Conservation (phyloP, 2,329 filamentous ascomycete species). For the Microcyclospora pomicola region DNA sequence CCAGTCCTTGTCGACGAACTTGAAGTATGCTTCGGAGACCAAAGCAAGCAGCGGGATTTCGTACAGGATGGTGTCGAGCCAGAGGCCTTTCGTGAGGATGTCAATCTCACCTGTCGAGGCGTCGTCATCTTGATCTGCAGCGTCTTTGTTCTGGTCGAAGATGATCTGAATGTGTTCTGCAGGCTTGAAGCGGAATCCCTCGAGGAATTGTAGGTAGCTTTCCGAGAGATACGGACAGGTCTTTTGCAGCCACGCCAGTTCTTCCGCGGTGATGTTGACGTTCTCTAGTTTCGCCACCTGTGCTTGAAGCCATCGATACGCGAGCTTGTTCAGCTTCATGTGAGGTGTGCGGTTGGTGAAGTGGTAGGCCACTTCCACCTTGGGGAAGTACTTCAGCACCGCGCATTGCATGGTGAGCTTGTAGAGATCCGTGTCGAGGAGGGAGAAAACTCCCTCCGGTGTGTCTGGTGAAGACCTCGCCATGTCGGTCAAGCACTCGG, state of each 20-base stretch:
- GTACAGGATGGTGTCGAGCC: constrained; percentile 94
- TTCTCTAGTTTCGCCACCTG: constrained; percentile 78
- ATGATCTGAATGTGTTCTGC: constrained; percentile 62
- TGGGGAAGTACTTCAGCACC: constrained; percentile 79
- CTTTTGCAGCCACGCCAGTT: constrained; percentile 62
- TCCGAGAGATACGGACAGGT: constrained; percentile 69
- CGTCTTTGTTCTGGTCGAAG: constrained; percentile 45
- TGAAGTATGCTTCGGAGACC: constrained; percentile 93
- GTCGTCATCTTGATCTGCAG: constrained; percentile 42
- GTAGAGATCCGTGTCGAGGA: constrained; percentile 58
- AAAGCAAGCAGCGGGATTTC: constrained; percentile 89
- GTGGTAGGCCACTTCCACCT: constrained; percentile 69
- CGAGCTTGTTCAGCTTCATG: constrained; percentile 73
- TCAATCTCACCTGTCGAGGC: constrained; percentile 52
- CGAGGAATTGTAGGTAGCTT: constrained; percentile 68
- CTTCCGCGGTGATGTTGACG: constrained; percentile 63
- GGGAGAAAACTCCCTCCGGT: constrained; percentile 27
- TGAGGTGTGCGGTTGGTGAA: constrained; percentile 93
- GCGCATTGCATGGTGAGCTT: constrained; percentile 99
- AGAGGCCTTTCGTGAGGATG: constrained; percentile 65
- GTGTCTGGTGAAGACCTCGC: constrained; percentile 1
- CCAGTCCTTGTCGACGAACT: constrained; percentile 91
- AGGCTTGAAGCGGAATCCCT: constrained; percentile 67
- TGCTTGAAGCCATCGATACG: constrained; percentile 70
- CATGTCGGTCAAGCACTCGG: constrained; percentile 4